Evolutionary conservation across 2,329 filamentous ascomycete species (phyloP).

Genomic region (Alternaria novae-zelandiae): DNA sequence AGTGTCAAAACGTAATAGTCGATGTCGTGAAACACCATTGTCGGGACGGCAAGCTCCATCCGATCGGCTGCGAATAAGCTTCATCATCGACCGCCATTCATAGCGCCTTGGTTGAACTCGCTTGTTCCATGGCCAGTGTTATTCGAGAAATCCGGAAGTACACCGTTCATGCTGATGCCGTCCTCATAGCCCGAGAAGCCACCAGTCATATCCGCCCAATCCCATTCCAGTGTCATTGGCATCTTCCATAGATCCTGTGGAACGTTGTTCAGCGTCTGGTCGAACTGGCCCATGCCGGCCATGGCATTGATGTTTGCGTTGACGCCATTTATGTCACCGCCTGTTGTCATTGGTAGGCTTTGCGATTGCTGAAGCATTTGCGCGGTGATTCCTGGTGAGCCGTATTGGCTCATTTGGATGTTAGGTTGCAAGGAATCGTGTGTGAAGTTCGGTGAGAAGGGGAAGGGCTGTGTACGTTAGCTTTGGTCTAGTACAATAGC

Average conservation of each 20-base stretch:
- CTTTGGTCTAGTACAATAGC: not conserved
- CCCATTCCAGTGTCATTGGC: constrained; percentile 96
- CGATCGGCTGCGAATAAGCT: not conserved
- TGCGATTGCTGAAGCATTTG: constrained; percentile 41
- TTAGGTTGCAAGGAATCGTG: constrained; percentile 45
- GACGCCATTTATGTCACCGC: constrained; percentile 28
- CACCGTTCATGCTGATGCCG: constrained; percentile 48
- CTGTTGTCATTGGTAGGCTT: constrained; percentile 29
- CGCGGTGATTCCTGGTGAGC: constrained; percentile 40
- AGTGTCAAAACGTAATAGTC: not conserved
- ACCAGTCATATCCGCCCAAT: constrained; percentile 64
- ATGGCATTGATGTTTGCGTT: constrained; percentile 38
- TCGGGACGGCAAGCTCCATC: not conserved
- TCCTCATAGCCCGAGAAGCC: constrained; percentile 45
- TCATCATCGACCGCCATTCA: constrained; percentile 37
- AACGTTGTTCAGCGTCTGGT: constrained; percentile 76
- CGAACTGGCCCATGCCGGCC: constrained; percentile 60
- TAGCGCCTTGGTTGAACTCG: constrained; percentile 41
- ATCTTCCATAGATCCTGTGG: constrained; percentile 94
- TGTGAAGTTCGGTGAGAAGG: constrained; percentile 50
- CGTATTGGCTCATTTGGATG: constrained; percentile 35
- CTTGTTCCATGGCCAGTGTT: constrained; percentile 38
- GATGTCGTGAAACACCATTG: not conserved
- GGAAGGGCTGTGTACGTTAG: constrained; percentile 43
- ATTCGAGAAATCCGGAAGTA: constrained; percentile 42